A percentile compares a stretch with the other conserved stretches of the same genome.
Conservation (phyloP, 2,329 filamentous ascomycete genomes). For the Corynespora cassiicola region DNA sequence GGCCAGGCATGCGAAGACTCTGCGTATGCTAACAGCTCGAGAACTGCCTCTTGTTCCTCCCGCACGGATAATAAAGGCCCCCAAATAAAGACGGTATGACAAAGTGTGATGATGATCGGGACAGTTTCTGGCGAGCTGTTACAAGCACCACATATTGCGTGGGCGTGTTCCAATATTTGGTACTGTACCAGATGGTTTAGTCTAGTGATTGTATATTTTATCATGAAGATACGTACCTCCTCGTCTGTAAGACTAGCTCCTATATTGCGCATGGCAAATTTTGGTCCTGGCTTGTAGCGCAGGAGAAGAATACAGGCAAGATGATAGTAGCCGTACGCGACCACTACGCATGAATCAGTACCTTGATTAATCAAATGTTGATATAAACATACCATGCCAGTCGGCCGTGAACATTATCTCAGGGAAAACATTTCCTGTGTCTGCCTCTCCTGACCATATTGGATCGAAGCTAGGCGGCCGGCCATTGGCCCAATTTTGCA, state of each 20-base stretch:
- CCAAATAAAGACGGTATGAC: conserved; percentile 37
- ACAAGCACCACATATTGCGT: conserved; percentile 32
- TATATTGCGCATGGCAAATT: conserved; percentile 30
- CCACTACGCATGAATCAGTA: conserved; percentile 16
- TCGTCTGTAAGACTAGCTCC: conserved; percentile 18
- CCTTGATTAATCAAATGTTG: too few species aligned
- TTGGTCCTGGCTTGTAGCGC: conserved; percentile 34
- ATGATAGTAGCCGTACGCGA: conserved; percentile 34
- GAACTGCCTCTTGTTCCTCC: conserved; percentile 26
- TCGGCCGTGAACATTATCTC: conserved; percentile 37
- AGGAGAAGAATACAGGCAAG: conserved; percentile 38
- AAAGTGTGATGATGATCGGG: conserved; percentile 28
- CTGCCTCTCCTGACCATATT: conserved; percentile 29
- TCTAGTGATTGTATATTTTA: too few species aligned
- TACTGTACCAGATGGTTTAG: conserved; percentile 12
- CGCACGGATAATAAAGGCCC: conserved; percentile 25
- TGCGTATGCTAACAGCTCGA: conserved; percentile 28
- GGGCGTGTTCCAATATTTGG: conserved; percentile 31
- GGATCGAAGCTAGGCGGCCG: conserved; percentile 35
- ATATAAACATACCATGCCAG: conserved; percentile 31
- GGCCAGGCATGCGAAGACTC: conserved; percentile 35
- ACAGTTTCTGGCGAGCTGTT: conserved; percentile 31
- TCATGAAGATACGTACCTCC: conserved; percentile 22
- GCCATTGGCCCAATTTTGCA: conserved; percentile 29
- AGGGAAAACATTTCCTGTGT: conserved; percentile 23